Conservation (phyloP, 768 basidiomycete species). For the Crucibulum laeve region DNA sequence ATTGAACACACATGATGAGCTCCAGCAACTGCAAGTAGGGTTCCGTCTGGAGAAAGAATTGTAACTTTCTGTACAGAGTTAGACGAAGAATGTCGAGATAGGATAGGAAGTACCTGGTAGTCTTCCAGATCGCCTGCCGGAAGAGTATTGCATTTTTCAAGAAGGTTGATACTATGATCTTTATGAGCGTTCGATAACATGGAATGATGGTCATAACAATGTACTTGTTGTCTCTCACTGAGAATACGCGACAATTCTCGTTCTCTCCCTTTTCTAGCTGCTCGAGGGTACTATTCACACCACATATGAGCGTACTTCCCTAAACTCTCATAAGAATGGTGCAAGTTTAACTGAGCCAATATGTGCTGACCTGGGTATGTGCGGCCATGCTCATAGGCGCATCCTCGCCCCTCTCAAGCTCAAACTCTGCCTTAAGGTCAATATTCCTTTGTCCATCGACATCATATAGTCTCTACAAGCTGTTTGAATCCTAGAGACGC, state of each 20-base stretch:
- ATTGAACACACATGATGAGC: constrained; percentile 53
- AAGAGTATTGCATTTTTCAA: constrained; percentile 60
- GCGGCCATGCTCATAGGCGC: constrained; percentile 95
- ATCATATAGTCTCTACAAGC: constrained; percentile 60
- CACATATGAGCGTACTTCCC: constrained; percentile 66
- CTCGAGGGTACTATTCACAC: constrained; percentile 77
- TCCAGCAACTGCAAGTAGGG: constrained; percentile 68
- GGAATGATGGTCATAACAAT: constrained; percentile 13
- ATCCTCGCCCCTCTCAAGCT: constrained; percentile 81
- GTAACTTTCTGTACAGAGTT: constrained; percentile 74
- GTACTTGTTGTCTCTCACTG: constrained; percentile 55
- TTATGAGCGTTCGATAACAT: not conserved
- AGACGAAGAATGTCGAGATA: constrained; percentile 6
- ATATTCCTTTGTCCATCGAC: constrained; percentile 50
- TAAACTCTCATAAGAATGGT: constrained; percentile 12
- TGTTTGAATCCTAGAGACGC: constrained; percentile 4
- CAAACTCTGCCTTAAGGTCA: constrained; percentile 59
- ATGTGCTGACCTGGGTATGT: constrained; percentile 46
- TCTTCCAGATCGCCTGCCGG: constrained; percentile 59
- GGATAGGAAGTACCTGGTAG: constrained; percentile 69
- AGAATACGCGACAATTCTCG: constrained; percentile 79
- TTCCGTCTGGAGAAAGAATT: constrained; percentile 66
- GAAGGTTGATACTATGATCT: constrained; percentile 44
- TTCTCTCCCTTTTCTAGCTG: constrained; percentile 64
- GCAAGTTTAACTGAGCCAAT: constrained; percentile 2